Evolutionary conservation across 2,329 filamentous ascomycete genomes (phyloP), one percentile per base, ranked within the genome.

Genomic region (Fusarium mundagurra): DNA sequence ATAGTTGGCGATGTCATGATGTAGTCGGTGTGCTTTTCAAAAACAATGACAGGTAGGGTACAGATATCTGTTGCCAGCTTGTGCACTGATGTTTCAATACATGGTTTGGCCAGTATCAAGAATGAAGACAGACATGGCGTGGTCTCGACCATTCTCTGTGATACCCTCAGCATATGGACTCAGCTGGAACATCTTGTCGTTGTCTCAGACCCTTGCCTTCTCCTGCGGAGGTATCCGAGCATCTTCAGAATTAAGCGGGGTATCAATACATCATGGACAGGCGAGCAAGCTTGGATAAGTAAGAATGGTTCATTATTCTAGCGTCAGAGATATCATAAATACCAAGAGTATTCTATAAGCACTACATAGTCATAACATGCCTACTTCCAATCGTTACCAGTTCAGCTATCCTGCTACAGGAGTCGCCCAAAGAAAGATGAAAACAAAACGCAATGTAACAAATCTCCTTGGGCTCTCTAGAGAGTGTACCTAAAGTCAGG

Each of bases 401-500:
- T 12, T 7, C 20, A 12, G 20, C 9, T 20, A 20, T 16, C 12
- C 31, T 36, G 31, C 17, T 34, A 2, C n/a, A 16, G 31, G 17
- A 20, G 17, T 20, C 17, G 3, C n/a, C 0, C 0, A 36, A 4
- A n/a, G 6, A 18, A 31, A n/a, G 14, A 31, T 12, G 1, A 33
- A 22, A 50, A 18, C 33, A 60, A 51, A 36, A 1, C 57, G 41
- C 43, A 51, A 29, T 29, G 20, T 14, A n/a, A 8, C 6, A 5
- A 24, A 20, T 27, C 3, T 20, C 3, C 12, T 9, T 16, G 8
- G 12, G 14, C 8, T 33, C 11, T 38, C 45, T 66, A 82, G 20
- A 82, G 71, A 6, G 81, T 83, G 34, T 83, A 83, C 24, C 80
- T 74, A 57, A 83, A 82, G 53, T 82, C 79, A 4, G 81, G 81